Evolutionary conservation across 768 basidiomycete species (phyloP), one percentile per base, ranked within the genome.

Genomic region (Lactarius trivialis): DNA sequence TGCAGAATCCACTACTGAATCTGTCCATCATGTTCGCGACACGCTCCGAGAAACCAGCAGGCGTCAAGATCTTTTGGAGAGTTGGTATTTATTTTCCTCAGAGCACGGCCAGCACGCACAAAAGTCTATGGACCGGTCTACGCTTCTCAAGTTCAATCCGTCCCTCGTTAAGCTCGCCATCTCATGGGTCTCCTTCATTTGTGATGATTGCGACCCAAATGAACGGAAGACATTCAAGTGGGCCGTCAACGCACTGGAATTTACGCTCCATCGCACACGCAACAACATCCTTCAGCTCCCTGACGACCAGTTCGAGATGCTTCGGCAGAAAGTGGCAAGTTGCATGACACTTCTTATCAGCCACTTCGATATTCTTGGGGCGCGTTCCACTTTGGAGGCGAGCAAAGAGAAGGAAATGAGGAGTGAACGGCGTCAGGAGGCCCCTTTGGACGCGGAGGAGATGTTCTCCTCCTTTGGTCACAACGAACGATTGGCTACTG

Each of bases 341-440:
- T 98, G 96, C 71, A 96, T 98, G 87, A 94, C 91, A 0, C 80
- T 98, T n/a, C 82, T 99, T 59, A 94, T 97, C 70, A 86, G 88
- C 58, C 97, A 98, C 73, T 98, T 99, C 71, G 97, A 99, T 75
- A 96, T 99, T 68, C 83, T 99, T 33, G 97, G 97, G 39, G 97
- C 97, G 3, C 79, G 93, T 57, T 93, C 92, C 14, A 91, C 81
- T 56, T 74, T 88, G 54, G 93, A 97, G 73, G 94, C 93, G 7
- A 85, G 86, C 72, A 86, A 86, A 71, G 94, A 97, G 75, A 90
- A 91, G 71, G 95, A 98, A 73, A 81, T 82, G 58, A 85, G 90
- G 64, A 88, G 79, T 49, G 82, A 84, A 69, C 83, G 86, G 66
- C 80, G 83, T 14, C 72, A 78, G 19, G 76, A 79, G 26, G 73